A percentile compares a stretch with the other conserved stretches of the same genome.
phyloP scores from a whole-genome alignment of 169 alveolate genomes.

The Theileria annulata region DNA sequence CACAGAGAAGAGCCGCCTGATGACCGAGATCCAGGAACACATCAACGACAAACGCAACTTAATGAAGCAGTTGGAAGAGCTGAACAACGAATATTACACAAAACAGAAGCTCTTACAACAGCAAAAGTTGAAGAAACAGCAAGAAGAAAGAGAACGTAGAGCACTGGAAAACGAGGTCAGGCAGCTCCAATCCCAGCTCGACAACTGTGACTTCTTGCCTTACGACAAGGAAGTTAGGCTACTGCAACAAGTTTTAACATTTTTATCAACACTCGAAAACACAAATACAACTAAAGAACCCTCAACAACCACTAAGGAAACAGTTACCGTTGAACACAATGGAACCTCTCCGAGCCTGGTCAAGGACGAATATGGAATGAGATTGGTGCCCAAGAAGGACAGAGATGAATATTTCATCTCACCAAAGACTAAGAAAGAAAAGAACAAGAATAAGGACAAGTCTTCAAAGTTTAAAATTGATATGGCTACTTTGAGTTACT shows the following conservation, averaged over 20 bases:
- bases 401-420: constrained; percentile 62
- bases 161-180: constrained; percentile 55
- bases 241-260: constrained; percentile 56
- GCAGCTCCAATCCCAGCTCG: constrained; percentile 57
- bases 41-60: constrained; percentile 37
- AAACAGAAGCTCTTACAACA: constrained; percentile 54
- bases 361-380: constrained; percentile 35
- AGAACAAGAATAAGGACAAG: constrained; percentile 68
- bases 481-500: constrained; percentile 75
- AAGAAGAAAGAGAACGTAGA: constrained; percentile 63
- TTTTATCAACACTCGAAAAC: constrained; percentile 32
- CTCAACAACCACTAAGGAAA: background rate
- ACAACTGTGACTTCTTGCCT: constrained; percentile 53
- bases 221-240: constrained; percentile 64
- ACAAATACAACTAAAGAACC: constrained; percentile 16
- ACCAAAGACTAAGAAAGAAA: constrained; percentile 54
- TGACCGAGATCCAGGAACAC: constrained; percentile 58
- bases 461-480: constrained; percentile 66
- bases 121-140: constrained; percentile 55
- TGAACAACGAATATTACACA: constrained; percentile 59
- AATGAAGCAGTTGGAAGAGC: constrained; percentile 59
- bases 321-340: background rate
- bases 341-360: background rate
- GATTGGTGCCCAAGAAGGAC: constrained; percentile 61
- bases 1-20: constrained; percentile 36